These are phyloP conservation scores for Echium plantagineum DNA, from an alignment of 257 asterid genomes.

Conservation along the genomic window DNA sequence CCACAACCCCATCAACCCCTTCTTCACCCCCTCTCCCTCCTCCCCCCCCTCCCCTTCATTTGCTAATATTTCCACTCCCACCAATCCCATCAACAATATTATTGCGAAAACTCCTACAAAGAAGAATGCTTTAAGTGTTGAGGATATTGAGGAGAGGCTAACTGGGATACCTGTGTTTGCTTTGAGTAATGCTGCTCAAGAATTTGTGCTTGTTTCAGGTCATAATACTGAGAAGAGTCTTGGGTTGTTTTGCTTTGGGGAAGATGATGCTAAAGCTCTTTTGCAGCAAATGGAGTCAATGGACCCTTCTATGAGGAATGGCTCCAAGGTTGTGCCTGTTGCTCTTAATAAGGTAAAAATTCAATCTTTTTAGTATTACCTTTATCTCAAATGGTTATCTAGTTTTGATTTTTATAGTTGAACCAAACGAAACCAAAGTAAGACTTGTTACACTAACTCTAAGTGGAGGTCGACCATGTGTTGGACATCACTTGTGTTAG, in stretches of 20 bases:
- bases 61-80: slow-evolving; percentile 29
- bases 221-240: slow-evolving; percentile 38
- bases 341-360: slow-evolving; percentile 64
- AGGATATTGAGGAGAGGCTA: slow-evolving; percentile 60
- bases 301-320: slow-evolving; percentile 50
- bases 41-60: slow-evolving; percentile 15
- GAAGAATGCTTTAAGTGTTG: slow-evolving; percentile 28
- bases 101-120: not conserved
- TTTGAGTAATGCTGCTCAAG: slow-evolving; percentile 51
- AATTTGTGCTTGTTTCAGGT: slow-evolving; percentile 72
- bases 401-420: not conserved
- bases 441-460: too few relatives aligned
- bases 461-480: too few relatives aligned
- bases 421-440: too few relatives aligned
- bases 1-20: slow-evolving; percentile 17
- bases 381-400: not conserved
- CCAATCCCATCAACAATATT: not conserved
- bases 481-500: too few relatives aligned
- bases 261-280: slow-evolving; percentile 65
- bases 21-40: slow-evolving; percentile 10
- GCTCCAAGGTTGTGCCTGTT: slow-evolving; percentile 68
- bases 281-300: slow-evolving; percentile 58
- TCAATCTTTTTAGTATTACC: not conserved
- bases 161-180: slow-evolving; percentile 92
- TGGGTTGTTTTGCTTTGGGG: slow-evolving; percentile 69